These are phyloP conservation scores for Solanum corneliomulleri DNA, from an alignment of 257 asterid species.

Conservation along the genomic window DNA sequence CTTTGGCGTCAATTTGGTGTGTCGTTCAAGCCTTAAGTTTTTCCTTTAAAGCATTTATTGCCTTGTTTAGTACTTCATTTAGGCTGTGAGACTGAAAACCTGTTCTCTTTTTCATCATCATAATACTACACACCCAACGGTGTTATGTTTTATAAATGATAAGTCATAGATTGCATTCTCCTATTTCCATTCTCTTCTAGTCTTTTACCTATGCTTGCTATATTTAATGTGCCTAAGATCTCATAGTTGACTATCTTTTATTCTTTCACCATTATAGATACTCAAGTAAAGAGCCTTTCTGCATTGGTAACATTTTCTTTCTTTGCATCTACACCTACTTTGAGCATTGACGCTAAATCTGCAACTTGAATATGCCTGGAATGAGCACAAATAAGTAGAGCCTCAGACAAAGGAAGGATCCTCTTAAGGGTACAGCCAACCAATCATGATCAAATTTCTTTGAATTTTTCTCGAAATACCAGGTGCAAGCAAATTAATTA, in stretches of 20 bases:
- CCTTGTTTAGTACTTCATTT: not conserved
- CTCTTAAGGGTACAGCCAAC: not conserved
- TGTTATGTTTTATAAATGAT: not conserved
- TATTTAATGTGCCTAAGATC: not conserved
- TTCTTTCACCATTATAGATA: not conserved
- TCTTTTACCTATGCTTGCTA: not conserved
- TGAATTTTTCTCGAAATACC: not conserved
- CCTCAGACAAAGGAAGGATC: not conserved
- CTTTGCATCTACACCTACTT: not conserved
- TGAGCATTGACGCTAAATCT: not conserved
- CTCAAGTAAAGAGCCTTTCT: not conserved
- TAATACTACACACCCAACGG: not conserved
- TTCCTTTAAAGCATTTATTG: not conserved
- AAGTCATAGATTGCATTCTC: not conserved
- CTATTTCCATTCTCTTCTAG: not conserved
- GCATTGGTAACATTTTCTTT: not conserved
- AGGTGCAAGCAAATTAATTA: not conserved
- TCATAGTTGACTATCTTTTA: not conserved
- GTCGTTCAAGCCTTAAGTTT: slow-evolving; percentile 7
- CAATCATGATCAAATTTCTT: not conserved
- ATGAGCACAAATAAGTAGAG: not conserved
- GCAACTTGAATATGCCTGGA: not conserved
- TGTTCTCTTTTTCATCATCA: not conserved
- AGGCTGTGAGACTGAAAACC: not conserved
- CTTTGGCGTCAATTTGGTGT: slow-evolving; percentile 64